Evolutionary conservation across 2,329 filamentous ascomycete species (phyloP).

Genomic region (Aspergillus carbonarius): DNA sequence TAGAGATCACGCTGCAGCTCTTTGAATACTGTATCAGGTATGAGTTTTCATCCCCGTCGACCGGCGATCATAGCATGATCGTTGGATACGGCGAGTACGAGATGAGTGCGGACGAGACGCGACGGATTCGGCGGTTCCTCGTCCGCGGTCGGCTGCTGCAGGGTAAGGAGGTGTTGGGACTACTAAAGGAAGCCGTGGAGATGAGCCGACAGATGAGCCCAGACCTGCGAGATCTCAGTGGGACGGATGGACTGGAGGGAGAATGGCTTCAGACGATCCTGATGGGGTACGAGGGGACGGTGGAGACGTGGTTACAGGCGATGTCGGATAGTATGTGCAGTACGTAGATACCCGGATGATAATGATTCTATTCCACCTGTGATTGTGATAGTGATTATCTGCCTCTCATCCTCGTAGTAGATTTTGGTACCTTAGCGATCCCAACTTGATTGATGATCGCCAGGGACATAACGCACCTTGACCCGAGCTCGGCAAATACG

Average conservation of each 20-base stretch:
- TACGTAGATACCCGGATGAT: conserved; percentile 4
- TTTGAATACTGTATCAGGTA: conserved; percentile 34
- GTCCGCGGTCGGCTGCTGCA: conserved; percentile 28
- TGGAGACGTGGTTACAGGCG: conserved; percentile 29
- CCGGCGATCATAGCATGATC: conserved; percentile 14
- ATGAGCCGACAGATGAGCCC: conserved; percentile 8
- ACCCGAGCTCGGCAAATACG: too few relatives aligned
- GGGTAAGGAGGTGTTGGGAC: conserved; percentile 26
- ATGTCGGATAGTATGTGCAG: conserved; percentile 30
- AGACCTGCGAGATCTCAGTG: not conserved
- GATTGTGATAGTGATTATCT: too few relatives aligned
- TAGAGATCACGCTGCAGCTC: conserved; percentile 32
- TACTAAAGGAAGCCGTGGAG: conserved; percentile 22
- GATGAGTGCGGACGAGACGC: conserved; percentile 27
- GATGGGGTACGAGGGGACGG: conserved; percentile 29
- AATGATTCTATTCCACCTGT: too few relatives aligned
- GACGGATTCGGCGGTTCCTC: conserved; percentile 29
- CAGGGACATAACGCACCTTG: too few relatives aligned
- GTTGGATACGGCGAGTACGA: conserved; percentile 35
- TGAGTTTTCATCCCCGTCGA: conserved; percentile 16
- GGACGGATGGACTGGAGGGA: conserved; percentile 13
- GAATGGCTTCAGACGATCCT: conserved; percentile 30
- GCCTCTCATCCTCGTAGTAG: too few relatives aligned
- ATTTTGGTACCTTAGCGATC: too few relatives aligned
- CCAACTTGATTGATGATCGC: too few relatives aligned